These are phyloP conservation scores for Suillus plorans DNA, from an alignment of 768 basidiomycete species.

Conservation along the genomic window DNA sequence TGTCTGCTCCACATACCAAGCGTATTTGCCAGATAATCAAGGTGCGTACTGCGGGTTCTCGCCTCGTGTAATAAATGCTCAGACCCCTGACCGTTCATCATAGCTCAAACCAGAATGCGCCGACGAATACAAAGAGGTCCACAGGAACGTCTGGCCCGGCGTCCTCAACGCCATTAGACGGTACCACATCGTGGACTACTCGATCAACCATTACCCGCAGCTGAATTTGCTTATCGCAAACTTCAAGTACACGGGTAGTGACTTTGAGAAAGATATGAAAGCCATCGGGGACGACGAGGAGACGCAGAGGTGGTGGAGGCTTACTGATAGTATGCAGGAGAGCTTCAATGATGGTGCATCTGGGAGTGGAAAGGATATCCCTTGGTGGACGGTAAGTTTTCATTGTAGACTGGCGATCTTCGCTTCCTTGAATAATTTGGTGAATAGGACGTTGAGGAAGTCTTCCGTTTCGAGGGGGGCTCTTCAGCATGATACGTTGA, in stretches of 20 bases:
- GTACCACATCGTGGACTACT: conserved; percentile 72
- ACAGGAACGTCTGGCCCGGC: conserved; percentile 65
- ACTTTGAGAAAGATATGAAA: conserved; percentile 69
- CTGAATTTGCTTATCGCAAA: conserved; percentile 71
- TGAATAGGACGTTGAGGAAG: conserved; percentile 55
- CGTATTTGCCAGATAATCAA: conserved; percentile 75
- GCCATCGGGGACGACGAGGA: conserved; percentile 59
- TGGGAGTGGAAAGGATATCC: conserved; percentile 64
- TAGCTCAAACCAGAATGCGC: conserved; percentile 56
- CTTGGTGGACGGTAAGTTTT: conserved; percentile 61
- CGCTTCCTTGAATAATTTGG: conserved; percentile 2
- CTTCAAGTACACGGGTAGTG: conserved; percentile 70
- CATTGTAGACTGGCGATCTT: background rate
- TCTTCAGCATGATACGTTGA: conserved; percentile 10
- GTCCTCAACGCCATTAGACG: conserved; percentile 63
- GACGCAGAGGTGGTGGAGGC: conserved; percentile 75
- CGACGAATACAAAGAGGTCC: conserved; percentile 56
- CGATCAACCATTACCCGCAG: conserved; percentile 67
- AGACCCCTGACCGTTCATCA: background rate
- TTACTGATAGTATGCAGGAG: conserved; percentile 75
- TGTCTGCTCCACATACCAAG: conserved; percentile 30
- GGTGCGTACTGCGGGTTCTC: conserved; percentile 32
- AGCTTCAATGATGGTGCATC: conserved; percentile 68
- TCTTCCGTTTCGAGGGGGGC: conserved; percentile 65
- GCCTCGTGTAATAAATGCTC: background rate